Evolutionary conservation across 208 protist species (phyloP).

Genomic region (Paratrypanosoma confusum): DNA sequence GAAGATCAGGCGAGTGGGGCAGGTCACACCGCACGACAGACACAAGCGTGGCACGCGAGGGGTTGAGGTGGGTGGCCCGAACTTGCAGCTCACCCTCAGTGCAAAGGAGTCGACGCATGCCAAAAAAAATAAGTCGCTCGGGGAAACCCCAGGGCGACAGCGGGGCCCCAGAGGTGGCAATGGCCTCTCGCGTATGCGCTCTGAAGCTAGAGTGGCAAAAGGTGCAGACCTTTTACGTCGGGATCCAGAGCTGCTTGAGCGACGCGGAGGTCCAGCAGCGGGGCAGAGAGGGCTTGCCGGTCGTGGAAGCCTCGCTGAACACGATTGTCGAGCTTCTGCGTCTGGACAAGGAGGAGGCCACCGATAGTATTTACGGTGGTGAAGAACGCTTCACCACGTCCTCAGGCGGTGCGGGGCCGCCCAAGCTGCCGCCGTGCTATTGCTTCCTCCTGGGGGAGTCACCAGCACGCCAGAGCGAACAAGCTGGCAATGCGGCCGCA

Average conservation of each 20-base stretch:
- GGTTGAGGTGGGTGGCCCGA: no score
- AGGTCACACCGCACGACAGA: no score
- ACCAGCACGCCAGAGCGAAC: neutral
- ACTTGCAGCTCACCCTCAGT: no score
- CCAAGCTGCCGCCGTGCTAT: slow-evolving; percentile 40
- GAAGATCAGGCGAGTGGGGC: no score
- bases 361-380: slow-evolving; percentile 2
- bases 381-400: neutral
- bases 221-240: slow-evolving; percentile 39
- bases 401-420: neutral
- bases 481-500: neutral
- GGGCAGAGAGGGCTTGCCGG: no score
- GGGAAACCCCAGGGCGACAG: no score
- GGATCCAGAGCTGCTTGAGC: no score
- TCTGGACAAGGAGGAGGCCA: neutral
- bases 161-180: no score
- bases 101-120: no score
- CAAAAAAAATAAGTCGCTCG: no score
- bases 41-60: no score
- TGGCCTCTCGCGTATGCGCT: slow-evolving; percentile 1
- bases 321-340: slow-evolving; percentile 29
- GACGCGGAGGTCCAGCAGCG: no score
- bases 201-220: slow-evolving; percentile 34
- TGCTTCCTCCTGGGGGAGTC: slow-evolving; percentile 27
- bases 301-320: slow-evolving; percentile 21